Conservation (phyloP, 2,329 filamentous ascomycete genomes). For the Epichloe festucae region DNA sequence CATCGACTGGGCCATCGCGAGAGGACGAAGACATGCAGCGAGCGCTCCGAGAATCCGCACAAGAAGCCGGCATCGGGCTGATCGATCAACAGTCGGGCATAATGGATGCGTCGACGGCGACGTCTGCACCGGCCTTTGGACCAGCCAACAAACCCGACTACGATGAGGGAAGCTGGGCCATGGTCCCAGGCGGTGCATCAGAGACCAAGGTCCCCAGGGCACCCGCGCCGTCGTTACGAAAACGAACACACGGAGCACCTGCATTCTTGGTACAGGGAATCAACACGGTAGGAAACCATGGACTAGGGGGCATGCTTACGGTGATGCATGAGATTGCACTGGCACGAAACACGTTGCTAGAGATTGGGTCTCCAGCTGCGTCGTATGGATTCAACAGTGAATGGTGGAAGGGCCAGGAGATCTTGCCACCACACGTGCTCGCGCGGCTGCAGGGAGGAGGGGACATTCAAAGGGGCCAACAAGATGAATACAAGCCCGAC, state of each 20-base stretch:
- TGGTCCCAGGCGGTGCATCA: conserved; percentile 32
- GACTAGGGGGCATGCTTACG: conserved; percentile 41
- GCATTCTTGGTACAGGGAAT: conserved; percentile 35
- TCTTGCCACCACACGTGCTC: conserved; percentile 27
- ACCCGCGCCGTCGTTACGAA: conserved; percentile 28
- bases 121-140: conserved; percentile 37
- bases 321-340: conserved; percentile 48
- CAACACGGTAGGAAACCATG: conserved; percentile 22
- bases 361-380: conserved; percentile 24
- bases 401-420: conserved; percentile 49
- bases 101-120: conserved; percentile 22
- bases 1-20: conserved; percentile 20
- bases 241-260: conserved; percentile 28
- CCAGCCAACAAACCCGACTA: conserved; percentile 45
- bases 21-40: conserved; percentile 44
- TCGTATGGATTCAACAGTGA: conserved; percentile 42
- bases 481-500: conserved; percentile 18
- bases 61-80: conserved; percentile 33
- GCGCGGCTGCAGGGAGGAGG: conserved; percentile 18
- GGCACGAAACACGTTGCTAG: conserved; percentile 41
- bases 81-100: conserved; percentile 38
- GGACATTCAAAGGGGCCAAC: conserved; percentile 18
- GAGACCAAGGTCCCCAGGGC: conserved; percentile 11
- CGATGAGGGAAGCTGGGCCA: conserved; percentile 42
- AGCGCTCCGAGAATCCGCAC: conserved; percentile 42